These are phyloP conservation scores for Malassezia japonica DNA, from an alignment of 1,284 basidiomycete species.

Conservation along the genomic window DNA sequence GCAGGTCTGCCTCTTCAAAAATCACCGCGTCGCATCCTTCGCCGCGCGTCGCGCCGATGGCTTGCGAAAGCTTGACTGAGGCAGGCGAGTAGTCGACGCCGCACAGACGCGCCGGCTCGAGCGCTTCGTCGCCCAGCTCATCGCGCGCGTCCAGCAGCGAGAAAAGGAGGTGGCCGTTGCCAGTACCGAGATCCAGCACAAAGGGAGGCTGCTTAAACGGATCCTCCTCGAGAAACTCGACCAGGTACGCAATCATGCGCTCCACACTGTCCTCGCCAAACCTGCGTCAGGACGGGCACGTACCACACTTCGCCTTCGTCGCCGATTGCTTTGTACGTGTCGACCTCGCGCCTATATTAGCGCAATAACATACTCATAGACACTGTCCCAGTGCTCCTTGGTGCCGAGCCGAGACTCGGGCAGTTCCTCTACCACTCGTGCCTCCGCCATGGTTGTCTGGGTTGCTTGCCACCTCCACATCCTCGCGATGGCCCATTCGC, in stretches of 20 bases:
- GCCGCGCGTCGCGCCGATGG: constrained; percentile 29
- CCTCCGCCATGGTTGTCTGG: neutral
- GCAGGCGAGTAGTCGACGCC: constrained; percentile 74
- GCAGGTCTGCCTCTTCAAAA: constrained; percentile 45
- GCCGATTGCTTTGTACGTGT: constrained; percentile 67
- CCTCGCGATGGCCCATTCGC: neutral
- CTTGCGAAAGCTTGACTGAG: constrained; percentile 54
- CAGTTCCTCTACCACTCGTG: constrained; percentile 21
- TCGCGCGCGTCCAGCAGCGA: constrained; percentile 52
- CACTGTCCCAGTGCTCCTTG: constrained; percentile 52
- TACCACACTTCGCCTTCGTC: constrained; percentile 84
- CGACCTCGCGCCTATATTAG: constrained; percentile 55
- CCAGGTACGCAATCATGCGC: constrained; percentile 58
- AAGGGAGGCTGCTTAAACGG: constrained; percentile 12
- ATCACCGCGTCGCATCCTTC: constrained; percentile 30
- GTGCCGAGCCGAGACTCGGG: constrained; percentile 60
- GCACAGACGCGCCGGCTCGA: constrained; percentile 54
- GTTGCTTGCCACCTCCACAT: constrained; percentile 1
- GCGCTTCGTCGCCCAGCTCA: constrained; percentile 56
- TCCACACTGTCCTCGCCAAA: constrained; percentile 71
- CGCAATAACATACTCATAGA: constrained; percentile 11
- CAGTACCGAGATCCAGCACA: constrained; percentile 58
- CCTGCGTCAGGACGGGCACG: constrained; percentile 51
- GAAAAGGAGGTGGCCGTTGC: constrained; percentile 74
- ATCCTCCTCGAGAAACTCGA: constrained; percentile 10